Percentiles rank a stretch among this genome's conserved stretches.
Evolutionary conservation across 345 rosid genomes (phyloP).

Genomic region (Salix dunnii): DNA sequence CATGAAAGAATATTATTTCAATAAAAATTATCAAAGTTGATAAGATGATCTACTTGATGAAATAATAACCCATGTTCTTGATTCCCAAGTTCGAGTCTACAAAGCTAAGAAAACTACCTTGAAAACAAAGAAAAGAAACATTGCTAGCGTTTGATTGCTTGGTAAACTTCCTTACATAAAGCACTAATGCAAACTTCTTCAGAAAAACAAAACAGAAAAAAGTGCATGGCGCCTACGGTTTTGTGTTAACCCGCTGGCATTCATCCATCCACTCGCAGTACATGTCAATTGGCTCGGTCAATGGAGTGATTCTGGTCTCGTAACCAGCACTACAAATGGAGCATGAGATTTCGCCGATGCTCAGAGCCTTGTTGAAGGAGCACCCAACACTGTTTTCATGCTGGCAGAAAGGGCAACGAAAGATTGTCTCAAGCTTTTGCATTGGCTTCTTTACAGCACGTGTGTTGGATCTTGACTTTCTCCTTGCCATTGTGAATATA

Average conservation of each 20-base stretch:
- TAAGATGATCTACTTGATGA: too few relatives aligned
- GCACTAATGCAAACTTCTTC: neutral
- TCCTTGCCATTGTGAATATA: neutral
- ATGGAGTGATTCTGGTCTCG: neutral
- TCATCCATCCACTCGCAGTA: neutral
- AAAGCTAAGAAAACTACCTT: neutral
- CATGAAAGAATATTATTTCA: too few relatives aligned
- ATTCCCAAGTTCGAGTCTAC: neutral
- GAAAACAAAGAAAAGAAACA: neutral
- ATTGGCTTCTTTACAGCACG: neutral
- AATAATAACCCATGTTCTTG: neutral
- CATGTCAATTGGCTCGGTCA: neutral
- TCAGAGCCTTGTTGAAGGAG: neutral
- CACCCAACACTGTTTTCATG: neutral
- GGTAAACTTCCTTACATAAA: neutral
- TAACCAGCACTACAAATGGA: neutral
- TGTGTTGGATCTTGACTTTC: neutral
- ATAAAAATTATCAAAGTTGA: too few relatives aligned
- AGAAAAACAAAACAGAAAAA: neutral
- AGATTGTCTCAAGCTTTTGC: neutral
- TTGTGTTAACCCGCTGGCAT: neutral
- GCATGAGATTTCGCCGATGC: neutral
- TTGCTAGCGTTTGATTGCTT: neutral
- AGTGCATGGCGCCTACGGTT: neutral
- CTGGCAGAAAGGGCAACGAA: neutral